Base-by-base conservation (phyloP, 179 eudicot genomes). In the Beta corolliflora region DNA sequence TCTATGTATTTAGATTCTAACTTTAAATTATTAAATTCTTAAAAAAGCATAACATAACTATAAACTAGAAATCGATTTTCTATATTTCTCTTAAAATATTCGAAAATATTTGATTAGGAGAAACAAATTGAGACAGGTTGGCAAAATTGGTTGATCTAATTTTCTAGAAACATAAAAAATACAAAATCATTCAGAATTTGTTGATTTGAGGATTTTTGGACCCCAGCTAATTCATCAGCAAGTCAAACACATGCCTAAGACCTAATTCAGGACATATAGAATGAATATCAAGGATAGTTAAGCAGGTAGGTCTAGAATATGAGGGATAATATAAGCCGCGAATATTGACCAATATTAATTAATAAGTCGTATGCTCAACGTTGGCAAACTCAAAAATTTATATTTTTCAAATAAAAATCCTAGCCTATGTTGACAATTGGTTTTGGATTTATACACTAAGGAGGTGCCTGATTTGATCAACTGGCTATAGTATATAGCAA, bases 221-320 rank as follows among this genome's bases (percentile, higher is more conserved):
- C 29, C 4, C 67, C 1, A 10, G 12, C 59, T 36, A 80, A 46
- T 41, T 45, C 25, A 29, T 7, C 13, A 45, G 9, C 45, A 55
- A 61, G 87, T 82, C 83, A 82, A 85, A 76, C 59, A 64, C 83
- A 79, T 85, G 85, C 71, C 61, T 77, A 79, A 29, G 69, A 74
- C 75, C 70, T 61, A 16, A 67, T 70, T 53, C 41, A 68, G 12
- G 76, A 69, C 31, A 77, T 44, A 12, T 73, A 58, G 70, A 60
- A 73, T 77, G 45, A 53, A 71, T 14, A 46, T 66, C n/a, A 84
- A 78, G 74, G 61, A 21, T 25, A 45, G 52, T 50, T 68, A 36
- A 25, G 9, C 19, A 65, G 46, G 36, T 66, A 50, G 63, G 52
- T 59, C 56, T 63, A 84, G 66, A 85, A 74, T 54, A 31, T 45